Evolutionary conservation across 306 rosid genomes (phyloP).

Genomic region (Sindora glabra): DNA sequence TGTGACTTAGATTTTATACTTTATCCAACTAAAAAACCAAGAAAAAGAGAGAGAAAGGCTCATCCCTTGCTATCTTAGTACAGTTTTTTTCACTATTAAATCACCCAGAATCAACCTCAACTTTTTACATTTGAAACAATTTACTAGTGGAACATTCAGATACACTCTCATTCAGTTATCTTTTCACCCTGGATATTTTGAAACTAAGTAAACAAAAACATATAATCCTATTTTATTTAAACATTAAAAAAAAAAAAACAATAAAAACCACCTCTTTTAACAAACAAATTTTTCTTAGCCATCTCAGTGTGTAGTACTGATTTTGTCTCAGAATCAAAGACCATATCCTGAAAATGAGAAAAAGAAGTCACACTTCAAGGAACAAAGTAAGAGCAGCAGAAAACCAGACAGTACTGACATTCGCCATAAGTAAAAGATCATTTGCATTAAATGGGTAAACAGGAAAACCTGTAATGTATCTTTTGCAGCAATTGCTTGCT

Average conservation of each 20-base stretch:
- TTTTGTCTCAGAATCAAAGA: slow-evolving; percentile 78
- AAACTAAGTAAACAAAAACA: neutral
- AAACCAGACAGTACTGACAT: neutral
- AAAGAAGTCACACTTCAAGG: neutral
- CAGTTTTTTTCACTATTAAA: neutral
- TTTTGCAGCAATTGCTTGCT: slow-evolving; percentile 76
- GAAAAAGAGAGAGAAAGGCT: too few species aligned
- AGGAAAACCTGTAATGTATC: slow-evolving; percentile 69
- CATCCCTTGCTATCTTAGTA: too few species aligned
- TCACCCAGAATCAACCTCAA: too few species aligned
- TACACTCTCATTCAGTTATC: neutral
- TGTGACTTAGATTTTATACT: too few species aligned
- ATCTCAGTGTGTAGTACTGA: slow-evolving; percentile 92
- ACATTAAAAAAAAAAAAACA: neutral
- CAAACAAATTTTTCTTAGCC: slow-evolving; percentile 97
- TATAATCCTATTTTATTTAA: neutral
- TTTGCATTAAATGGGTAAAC: slow-evolving; percentile 12
- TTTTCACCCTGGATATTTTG: neutral
- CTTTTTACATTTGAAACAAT: too few species aligned
- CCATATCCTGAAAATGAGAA: slow-evolving; percentile 46
- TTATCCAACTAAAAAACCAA: too few species aligned
- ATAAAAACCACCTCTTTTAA: slow-evolving; percentile 54
- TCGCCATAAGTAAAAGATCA: neutral
- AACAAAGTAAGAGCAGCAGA: too few species aligned
- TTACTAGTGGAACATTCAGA: neutral